phyloP scores from a whole-genome alignment of 768 basidiomycete genomes.

The Dioszegia crocea region DNA sequence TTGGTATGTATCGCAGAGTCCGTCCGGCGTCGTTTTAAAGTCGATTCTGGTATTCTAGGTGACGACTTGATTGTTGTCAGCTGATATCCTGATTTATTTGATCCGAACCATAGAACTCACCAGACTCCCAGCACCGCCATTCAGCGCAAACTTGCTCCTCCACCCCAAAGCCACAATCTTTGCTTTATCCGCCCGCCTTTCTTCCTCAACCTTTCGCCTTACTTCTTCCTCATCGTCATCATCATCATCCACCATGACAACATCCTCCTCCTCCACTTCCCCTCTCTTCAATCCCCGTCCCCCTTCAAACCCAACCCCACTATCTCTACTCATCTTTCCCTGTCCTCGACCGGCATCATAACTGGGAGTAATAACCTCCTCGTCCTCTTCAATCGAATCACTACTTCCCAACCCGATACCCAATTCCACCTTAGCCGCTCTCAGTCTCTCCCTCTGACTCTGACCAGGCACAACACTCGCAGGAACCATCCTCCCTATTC shows the following conservation, averaged over 20 bases:
- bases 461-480: too few relatives aligned
- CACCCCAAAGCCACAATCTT: conserved; percentile 30
- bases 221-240: conserved; percentile 16
- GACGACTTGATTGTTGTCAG: not conserved
- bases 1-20: not conserved
- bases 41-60: not conserved
- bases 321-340: too few relatives aligned
- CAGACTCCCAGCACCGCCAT: not conserved
- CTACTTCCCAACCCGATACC: conserved; percentile 8
- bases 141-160: conserved; percentile 31
- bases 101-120: not conserved
- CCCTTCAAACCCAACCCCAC: not conserved
- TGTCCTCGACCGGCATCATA: not conserved
- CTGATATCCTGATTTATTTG: not conserved
- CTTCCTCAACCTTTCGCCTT: conserved; percentile 11
- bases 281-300: not conserved
- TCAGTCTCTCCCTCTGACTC: not conserved
- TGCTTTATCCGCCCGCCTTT: conserved; percentile 20
- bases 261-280: not conserved
- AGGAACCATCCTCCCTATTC: not conserved
- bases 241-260: conserved; percentile 7
- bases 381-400: conserved; percentile 28
- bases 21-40: not conserved
- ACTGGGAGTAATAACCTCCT: conserved; percentile 21
- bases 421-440: conserved; percentile 5